A percentile compares a stretch with the other conserved stretches of the same genome.
Conservation (phyloP, 306 rosid species). For the Prunus padus region DNA sequence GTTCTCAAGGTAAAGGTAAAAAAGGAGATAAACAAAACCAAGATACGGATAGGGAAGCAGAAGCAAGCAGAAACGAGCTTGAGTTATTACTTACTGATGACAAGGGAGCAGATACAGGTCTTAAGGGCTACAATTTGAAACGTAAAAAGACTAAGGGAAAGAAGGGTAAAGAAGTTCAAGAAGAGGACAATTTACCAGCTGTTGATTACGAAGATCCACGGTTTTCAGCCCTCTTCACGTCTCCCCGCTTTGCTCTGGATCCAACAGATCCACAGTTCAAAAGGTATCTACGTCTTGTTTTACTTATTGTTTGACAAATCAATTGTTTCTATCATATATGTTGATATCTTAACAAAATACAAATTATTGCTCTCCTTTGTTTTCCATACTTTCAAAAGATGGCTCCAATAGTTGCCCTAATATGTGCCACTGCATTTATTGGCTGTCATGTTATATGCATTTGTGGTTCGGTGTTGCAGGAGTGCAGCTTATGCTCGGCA, state of each 20-base stretch:
- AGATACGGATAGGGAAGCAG: constrained; percentile 38
- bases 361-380: neutral
- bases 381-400: neutral
- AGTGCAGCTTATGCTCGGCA: constrained; percentile 66
- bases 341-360: neutral
- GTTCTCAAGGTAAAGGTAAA: constrained; percentile 26
- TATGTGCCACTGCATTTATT: neutral
- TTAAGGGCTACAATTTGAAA: constrained; percentile 74
- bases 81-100: constrained; percentile 92
- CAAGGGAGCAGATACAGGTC: constrained; percentile 46
- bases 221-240: constrained; percentile 56
- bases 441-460: constrained; percentile 13
- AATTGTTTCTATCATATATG: neutral
- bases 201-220: constrained; percentile 69
- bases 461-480: constrained; percentile 48
- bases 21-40: constrained; percentile 31
- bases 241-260: constrained; percentile 65
- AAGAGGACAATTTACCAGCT: constrained; percentile 67
- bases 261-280: constrained; percentile 90
- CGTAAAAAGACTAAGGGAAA: constrained; percentile 59
- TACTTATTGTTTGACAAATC: neutral
- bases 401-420: neutral
- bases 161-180: constrained; percentile 55
- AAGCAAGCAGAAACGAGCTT: constrained; percentile 81
- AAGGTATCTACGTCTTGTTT: constrained; percentile 48